Evolutionary conservation across 179 eudicot genomes (phyloP).

Genomic region (Sideroxylon spinosum): DNA sequence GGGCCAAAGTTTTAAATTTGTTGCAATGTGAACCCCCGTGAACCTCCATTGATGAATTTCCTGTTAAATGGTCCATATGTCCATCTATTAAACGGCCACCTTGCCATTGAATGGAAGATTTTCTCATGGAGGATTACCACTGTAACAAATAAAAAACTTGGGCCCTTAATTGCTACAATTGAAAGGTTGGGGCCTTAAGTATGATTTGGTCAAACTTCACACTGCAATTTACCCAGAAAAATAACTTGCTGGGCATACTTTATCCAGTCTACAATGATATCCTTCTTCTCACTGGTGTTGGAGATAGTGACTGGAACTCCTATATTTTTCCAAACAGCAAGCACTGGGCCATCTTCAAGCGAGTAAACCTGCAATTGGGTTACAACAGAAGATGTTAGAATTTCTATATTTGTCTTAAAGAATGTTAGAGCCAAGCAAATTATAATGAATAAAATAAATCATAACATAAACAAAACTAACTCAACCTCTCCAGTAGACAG

Average conservation of each 20-base stretch:
- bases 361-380: slow-evolving; percentile 56
- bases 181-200: no score
- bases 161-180: no score
- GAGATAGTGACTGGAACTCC: slow-evolving; percentile 55
- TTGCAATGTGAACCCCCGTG: no score
- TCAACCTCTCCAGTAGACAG: not conserved
- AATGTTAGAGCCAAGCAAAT: not conserved
- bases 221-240: not conserved
- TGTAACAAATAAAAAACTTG: no score
- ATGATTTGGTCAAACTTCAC: not conserved
- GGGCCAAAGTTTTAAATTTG: no score
- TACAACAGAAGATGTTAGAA: slow-evolving; percentile 7
- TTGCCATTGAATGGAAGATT: no score
- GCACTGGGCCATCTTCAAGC: slow-evolving; percentile 67
- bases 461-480: not conserved
- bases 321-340: slow-evolving; percentile 53
- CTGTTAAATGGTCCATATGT: no score
- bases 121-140: no score
- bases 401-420: not conserved
- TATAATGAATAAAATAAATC: not conserved
- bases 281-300: slow-evolving; percentile 30
- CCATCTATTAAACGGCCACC: no score
- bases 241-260: slow-evolving; percentile 46
- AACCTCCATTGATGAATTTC: no score
- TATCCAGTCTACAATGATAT: slow-evolving; percentile 64